Evolutionary conservation across 257 asterid species (phyloP), one percentile per base, ranked within the genome.

Genomic region (Nicotiana sylvestris): DNA sequence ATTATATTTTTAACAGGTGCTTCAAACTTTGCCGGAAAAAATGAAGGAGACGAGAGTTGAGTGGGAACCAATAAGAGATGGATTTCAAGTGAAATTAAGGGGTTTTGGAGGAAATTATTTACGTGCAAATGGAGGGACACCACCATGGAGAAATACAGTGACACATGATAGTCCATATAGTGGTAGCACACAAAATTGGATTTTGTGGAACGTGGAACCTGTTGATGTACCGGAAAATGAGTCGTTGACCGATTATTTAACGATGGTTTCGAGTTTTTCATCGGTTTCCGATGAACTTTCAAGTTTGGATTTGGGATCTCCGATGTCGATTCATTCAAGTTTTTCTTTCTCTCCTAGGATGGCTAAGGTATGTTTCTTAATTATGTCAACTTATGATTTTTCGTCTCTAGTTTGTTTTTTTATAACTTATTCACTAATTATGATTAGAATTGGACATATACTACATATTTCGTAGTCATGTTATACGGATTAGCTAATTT

Each of bases 41-140:
- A 68, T 3, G 7, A 85, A 85, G 21, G 92, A 93, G 21, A 5
- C 55, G 76, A 82, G 83, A 32, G 86, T 87, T 57, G 92, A 90
- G 85, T 96, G 99, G 99, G 92, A 87, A 85, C 98, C 98, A 9
- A 77, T 92, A 1, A 87, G 93, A 82, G 99, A 96, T 21, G 99
- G 97, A 0, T 96, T 96, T 82, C 97, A 90, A 87, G 95, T 94
- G 77, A 92, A 89, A 81, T 67, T 96, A 4, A 88, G 77, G 85
- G 86, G 91, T 0, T 86, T n/a, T 61, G 92, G 86, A 8, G 98
- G 98, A 3, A 94, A 92, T 1, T 94, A 77, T 82, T 82, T 96
- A 62, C 89, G 98, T 58, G 99, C 95, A 0, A 96, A 94, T 90
- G 99, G 99, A 76, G 99, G 97, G 15, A 89, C 97, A 79, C 98